phyloP scores from a whole-genome alignment of 192 early-diverging fungal species.

The Lobosporangium transversale region DNA sequence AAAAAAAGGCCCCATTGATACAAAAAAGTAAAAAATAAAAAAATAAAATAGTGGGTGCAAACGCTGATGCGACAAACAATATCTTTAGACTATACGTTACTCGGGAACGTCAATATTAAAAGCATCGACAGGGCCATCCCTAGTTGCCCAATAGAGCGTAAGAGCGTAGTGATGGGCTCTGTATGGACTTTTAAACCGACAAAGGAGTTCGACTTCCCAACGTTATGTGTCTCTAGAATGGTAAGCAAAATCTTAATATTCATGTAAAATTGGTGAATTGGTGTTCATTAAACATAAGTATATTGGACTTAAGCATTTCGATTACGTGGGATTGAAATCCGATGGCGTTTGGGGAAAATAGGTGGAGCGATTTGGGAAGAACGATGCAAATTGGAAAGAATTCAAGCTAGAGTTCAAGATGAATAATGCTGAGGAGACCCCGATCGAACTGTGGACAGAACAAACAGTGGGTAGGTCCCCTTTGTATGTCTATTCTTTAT shows the following conservation, averaged over 20 bases:
- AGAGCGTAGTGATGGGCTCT: conserved; percentile 91
- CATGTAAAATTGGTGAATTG: too few relatives aligned
- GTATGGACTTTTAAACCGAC: conserved; percentile 87
- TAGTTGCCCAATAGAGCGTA: conserved; percentile 77
- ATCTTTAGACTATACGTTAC: conserved; percentile 40
- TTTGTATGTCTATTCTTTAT: too few relatives aligned
- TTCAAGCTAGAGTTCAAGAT: conserved; percentile 63
- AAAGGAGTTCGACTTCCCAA: conserved; percentile 64
- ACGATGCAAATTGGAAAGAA: conserved; percentile 84
- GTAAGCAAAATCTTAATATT: too few relatives aligned
- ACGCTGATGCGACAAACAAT: background rate
- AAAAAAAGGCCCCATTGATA: too few relatives aligned
- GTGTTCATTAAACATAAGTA: too few relatives aligned
- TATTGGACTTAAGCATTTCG: too few relatives aligned
- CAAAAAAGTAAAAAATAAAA: too few relatives aligned
- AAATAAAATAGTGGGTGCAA: background rate
- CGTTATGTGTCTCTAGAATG: conserved; percentile 83
- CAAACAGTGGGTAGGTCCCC: background rate
- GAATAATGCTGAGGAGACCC: conserved; percentile 19
- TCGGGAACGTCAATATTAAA: conserved; percentile 17
- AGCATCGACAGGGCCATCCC: conserved; percentile 69
- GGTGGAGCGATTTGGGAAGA: conserved; percentile 87
- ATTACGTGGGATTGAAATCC: too few relatives aligned
- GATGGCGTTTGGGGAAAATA: too few relatives aligned
- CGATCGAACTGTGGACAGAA: conserved; percentile 14